Evolutionary conservation across 306 rosid genomes (phyloP).

Genomic region (Aeschynomene evenia): DNA sequence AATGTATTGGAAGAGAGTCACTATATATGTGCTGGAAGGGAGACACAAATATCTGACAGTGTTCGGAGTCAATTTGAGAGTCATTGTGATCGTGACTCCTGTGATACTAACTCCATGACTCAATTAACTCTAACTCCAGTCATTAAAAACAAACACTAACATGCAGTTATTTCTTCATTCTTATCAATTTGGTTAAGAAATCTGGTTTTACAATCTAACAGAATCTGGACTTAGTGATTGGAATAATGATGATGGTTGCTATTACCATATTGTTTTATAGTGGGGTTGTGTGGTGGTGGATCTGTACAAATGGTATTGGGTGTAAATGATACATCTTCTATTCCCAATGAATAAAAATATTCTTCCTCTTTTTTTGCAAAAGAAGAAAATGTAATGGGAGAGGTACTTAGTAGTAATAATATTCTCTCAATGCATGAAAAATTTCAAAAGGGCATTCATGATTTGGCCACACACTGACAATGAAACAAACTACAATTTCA

Average conservation of each 20-base stretch:
- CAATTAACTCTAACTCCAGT: no score
- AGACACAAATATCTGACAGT: no score
- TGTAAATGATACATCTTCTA: constrained; percentile 32
- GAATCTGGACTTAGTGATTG: neutral
- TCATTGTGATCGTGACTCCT: no score
- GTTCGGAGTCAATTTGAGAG: no score
- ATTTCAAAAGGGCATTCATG: constrained; percentile 48
- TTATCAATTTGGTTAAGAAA: constrained; percentile 3
- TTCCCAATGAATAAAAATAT: constrained; percentile 51
- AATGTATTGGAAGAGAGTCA: no score
- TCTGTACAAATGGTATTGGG: constrained; percentile 26
- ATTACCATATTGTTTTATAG: constrained; percentile 3
- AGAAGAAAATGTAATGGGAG: neutral
- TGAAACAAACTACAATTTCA: constrained; percentile 28
- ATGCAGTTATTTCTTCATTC: neutral
- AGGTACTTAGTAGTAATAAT: neutral
- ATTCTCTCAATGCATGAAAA: neutral
- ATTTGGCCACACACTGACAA: constrained; percentile 35
- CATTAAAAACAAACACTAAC: no score
- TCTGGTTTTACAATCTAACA: neutral
- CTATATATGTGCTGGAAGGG: no score
- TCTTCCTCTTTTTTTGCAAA: constrained; percentile 3
- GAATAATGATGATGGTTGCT: constrained; percentile 21
- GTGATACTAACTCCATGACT: no score
- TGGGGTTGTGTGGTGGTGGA: constrained; percentile 26